These are phyloP conservation scores for Gamarada debralockiae DNA, from an alignment of 495 filamentous ascomycete species.

Conservation along the genomic window DNA sequence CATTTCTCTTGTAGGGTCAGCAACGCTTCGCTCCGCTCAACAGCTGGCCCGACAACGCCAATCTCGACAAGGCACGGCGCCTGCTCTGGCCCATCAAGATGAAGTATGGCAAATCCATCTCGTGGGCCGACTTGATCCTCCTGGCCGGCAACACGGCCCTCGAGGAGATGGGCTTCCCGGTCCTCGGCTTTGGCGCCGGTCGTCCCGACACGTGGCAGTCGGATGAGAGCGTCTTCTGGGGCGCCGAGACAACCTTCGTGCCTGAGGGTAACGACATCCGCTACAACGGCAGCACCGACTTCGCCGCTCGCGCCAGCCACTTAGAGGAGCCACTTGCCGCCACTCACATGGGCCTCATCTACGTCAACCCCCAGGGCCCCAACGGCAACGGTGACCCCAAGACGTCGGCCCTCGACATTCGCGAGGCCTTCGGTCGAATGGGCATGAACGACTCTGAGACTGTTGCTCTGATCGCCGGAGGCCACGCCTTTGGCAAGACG, in stretches of 20 bases:
- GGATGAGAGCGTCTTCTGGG: conserved; percentile 19
- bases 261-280: conserved; percentile 16
- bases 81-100: conserved; percentile 17
- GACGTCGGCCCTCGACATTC: conserved; percentile 13
- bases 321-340: conserved; percentile 14
- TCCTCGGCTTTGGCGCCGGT: conserved; percentile 13
- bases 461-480: conserved; percentile 18
- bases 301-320: conserved; percentile 1
- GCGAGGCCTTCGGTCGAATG: conserved; percentile 13
- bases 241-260: conserved; percentile 16
- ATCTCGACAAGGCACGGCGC: conserved; percentile 18
- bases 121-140: conserved; percentile 17
- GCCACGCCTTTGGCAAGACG: conserved; percentile 17
- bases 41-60: conserved; percentile 19
- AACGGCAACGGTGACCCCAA: conserved; percentile 15
- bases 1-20: conserved; percentile 5
- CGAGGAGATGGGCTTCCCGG: conserved; percentile 12
- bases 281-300: conserved; percentile 17
- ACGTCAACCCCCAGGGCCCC: conserved; percentile 18
- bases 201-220: conserved; percentile 17
- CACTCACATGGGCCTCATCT: conserved; percentile 19
- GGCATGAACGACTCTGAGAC: conserved; percentile 19
- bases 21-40: conserved; percentile 19
- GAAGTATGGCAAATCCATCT: conserved; percentile 20
- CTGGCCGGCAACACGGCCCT: conserved; percentile 14